These are phyloP conservation scores for Aspergillaceae sp. DNA, from an alignment of 2,329 filamentous ascomycete genomes.

Conservation along the genomic window DNA sequence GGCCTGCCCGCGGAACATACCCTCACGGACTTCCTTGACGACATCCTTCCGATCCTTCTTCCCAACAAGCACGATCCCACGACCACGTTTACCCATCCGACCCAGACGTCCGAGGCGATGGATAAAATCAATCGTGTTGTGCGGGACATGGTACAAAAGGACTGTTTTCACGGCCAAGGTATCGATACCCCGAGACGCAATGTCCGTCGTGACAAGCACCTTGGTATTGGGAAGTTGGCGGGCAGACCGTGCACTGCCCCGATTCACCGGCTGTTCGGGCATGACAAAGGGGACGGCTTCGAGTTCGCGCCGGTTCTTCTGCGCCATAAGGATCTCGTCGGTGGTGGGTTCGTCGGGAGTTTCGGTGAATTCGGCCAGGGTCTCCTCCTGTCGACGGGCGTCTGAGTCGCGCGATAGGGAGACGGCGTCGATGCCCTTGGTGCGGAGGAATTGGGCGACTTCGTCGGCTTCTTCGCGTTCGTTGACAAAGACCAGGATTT, in stretches of 20 bases:
- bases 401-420: slow-evolving; percentile 78
- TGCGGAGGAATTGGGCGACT: slow-evolving; percentile 66
- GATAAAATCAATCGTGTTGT: slow-evolving; percentile 96
- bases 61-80: slow-evolving; percentile 83
- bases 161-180: slow-evolving; percentile 86
- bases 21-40: slow-evolving; percentile 83
- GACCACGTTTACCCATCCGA: slow-evolving; percentile 81
- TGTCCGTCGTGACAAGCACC: slow-evolving; percentile 87
- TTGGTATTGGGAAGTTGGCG: slow-evolving; percentile 60
- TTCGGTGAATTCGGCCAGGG: slow-evolving; percentile 64
- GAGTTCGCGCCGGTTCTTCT: slow-evolving; percentile 22
- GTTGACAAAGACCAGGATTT: slow-evolving; percentile 93
- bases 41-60: slow-evolving; percentile 84
- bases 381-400: slow-evolving; percentile 66
- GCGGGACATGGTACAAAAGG: slow-evolving; percentile 92
- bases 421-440: slow-evolving; percentile 81
- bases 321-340: slow-evolving; percentile 25
- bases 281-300: slow-evolving; percentile 35
- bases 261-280: slow-evolving; percentile 14
- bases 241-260: no score
- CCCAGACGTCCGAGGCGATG: slow-evolving; percentile 88
- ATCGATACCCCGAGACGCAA: slow-evolving; percentile 88
- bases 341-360: slow-evolving; percentile 27
- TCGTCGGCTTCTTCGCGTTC: slow-evolving; percentile 82
- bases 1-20: slow-evolving; percentile 74